Conservation (phyloP, 164 flowering plant species). For the Tetrastigma voinierianum region DNA sequence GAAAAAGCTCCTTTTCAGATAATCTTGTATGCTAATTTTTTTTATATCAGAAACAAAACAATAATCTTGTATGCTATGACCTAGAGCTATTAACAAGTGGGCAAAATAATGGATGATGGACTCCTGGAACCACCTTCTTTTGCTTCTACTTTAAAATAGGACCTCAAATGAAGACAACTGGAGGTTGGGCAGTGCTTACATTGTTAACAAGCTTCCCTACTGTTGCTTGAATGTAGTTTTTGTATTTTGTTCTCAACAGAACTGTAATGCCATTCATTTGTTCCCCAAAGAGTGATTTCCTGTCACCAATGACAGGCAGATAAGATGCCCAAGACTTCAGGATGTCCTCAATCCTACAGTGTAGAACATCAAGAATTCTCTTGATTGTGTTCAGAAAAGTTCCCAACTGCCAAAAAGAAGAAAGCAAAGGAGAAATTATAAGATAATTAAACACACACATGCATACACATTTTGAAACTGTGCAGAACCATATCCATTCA, state of each 20-base stretch:
- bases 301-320: constrained; percentile 62
- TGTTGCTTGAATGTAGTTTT: constrained; percentile 82
- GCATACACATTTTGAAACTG: not conserved
- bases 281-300: constrained; percentile 68
- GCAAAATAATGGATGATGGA: not conserved
- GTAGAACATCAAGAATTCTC: constrained; percentile 86
- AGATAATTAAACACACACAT: not conserved
- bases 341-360: constrained; percentile 68
- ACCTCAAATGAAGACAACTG: not conserved
- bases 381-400: constrained; percentile 79
- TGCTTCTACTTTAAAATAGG: too few relatives aligned
- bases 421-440: not conserved
- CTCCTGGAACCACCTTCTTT: too few relatives aligned
- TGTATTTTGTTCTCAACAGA: constrained; percentile 84
- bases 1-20: too few relatives aligned
- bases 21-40: too few relatives aligned
- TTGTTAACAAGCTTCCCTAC: constrained; percentile 77
- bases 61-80: too few relatives aligned
- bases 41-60: too few relatives aligned
- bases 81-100: not conserved
- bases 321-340: constrained; percentile 82
- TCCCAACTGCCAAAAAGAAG: constrained; percentile 58
- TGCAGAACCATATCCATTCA: too few relatives aligned
- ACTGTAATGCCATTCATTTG: constrained; percentile 84
- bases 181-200: constrained; percentile 37